A percentile compares a stretch with the other conserved stretches of the same genome.
phyloP scores from a whole-genome alignment of 176 grass and related monocot genomes.

The Zoysia japonica region DNA sequence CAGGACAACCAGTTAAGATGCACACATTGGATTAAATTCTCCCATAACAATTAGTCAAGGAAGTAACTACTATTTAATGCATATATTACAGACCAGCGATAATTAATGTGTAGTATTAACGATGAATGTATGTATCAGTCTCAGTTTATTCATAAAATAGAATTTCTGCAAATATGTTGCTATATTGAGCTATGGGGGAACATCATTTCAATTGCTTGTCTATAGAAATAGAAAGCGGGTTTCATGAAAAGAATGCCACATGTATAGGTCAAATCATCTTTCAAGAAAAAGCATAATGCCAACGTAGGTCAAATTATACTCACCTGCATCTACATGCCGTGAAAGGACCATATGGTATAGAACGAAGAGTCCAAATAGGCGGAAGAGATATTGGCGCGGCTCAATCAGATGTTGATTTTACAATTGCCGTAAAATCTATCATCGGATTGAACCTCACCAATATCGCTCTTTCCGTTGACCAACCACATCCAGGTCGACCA shows the following conservation, averaged over 20 bases:
- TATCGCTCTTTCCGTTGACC: constrained; percentile 68
- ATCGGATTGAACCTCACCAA: constrained; percentile 99
- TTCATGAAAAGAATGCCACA: neutral
- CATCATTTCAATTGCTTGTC: neutral
- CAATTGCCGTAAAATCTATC: constrained; percentile 33
- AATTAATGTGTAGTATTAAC: no score
- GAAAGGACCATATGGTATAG: neutral
- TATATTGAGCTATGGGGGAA: neutral
- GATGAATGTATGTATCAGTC: no score
- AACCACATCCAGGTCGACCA: neutral
- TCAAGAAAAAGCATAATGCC: neutral
- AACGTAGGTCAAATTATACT: neutral
- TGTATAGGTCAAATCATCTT: neutral
- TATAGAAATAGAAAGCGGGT: neutral
- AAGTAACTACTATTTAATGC: no score
- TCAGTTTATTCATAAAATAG: no score
- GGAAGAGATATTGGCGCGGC: constrained; percentile 99
- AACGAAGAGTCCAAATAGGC: neutral
- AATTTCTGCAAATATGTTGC: neutral
- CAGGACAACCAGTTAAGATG: no score
- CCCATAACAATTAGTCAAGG: no score
- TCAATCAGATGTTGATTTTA: constrained; percentile 85
- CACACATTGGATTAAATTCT: no score
- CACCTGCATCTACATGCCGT: constrained; percentile 22
- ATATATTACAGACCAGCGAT: no score